A percentile compares a stretch with the other conserved stretches of the same genome.
Conservation (phyloP, 345 rosid species). For the Lepidium didymum region DNA sequence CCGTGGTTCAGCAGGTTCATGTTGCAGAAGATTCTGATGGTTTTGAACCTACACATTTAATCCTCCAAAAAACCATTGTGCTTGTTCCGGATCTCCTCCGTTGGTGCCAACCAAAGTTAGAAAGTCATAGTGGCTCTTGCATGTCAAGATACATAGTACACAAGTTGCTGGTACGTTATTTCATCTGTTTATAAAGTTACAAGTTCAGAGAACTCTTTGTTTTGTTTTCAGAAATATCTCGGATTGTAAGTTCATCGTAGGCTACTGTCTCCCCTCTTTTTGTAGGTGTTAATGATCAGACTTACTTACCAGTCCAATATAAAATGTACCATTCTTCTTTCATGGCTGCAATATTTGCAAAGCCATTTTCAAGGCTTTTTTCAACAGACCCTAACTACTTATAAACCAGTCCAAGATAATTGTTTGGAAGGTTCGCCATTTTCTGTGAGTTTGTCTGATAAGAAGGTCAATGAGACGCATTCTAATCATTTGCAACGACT, state of each 20-base stretch:
- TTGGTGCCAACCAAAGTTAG: slow-evolving; percentile 55
- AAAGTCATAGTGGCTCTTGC: slow-evolving; percentile 18
- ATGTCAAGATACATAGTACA: slow-evolving; percentile 61
- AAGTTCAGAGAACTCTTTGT: neutral
- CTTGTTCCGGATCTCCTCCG: slow-evolving; percentile 53
- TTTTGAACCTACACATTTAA: slow-evolving; percentile 28
- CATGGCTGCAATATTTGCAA: slow-evolving; percentile 75
- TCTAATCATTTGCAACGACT: slow-evolving; percentile 56
- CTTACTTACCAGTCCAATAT: slow-evolving; percentile 46
- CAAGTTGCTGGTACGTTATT: slow-evolving; percentile 64
- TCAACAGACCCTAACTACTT: slow-evolving; percentile 28
- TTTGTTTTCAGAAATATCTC: neutral
- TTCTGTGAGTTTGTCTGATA: slow-evolving; percentile 35
- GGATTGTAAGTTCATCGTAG: neutral
- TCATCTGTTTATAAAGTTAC: neutral
- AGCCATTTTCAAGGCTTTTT: slow-evolving; percentile 50
- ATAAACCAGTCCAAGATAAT: slow-evolving; percentile 27
- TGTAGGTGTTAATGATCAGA: slow-evolving; percentile 78
- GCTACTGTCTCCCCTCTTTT: slow-evolving; percentile 7
- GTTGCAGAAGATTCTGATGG: slow-evolving; percentile 26
- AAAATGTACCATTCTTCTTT: slow-evolving; percentile 31
- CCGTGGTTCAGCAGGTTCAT: slow-evolving; percentile 45
- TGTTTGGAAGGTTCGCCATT: slow-evolving; percentile 82
- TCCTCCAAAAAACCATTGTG: slow-evolving; percentile 30
- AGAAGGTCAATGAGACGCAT: slow-evolving; percentile 21